Base-by-base conservation (phyloP, 371 early-diverging fungal species). In the Rhizopus arrhizus region DNA sequence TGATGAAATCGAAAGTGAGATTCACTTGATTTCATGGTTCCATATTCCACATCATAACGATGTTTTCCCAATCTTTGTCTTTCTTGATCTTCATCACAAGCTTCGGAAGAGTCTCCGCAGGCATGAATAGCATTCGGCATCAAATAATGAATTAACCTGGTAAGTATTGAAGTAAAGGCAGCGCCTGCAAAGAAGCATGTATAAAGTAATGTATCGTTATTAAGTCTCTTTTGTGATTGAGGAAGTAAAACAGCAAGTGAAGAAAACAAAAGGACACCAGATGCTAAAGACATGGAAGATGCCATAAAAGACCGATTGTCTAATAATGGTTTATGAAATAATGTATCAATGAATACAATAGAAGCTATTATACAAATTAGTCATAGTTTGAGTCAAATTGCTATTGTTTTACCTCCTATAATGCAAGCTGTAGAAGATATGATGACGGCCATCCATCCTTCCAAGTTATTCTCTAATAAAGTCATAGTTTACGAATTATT, bases 51-150 rank as follows among this genome's bases (percentile, higher is more conserved):
- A 29, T 71, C 72, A 41, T 59, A 66, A 5, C 51, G 61, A 49
- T 61, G 59, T n/a, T 55, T 53, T 9, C 42, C 52, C 45, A 68
- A 43, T 53, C 61, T 65, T 3, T 52, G 46, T 53, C 56, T 49
- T 28, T 65, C 65, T 11, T 56, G 16, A 12, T 34, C 5, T 33
- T 56, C 43, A 43, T 50, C 59, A 47, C 66, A 61, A 13, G 38
- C 56, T 35, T 65, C 62, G 0, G 66, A 35, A 6, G 72, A 35
- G 5, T 72, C 70, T 11, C 72, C 72, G 42, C 73, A 77, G 22
- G 72, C 65, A 63, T 78, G 78, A 12, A 78, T 75, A 1, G 78
- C 78, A 35, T 75, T 64, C 0, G 78, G 78, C 42, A 75, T 72
- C 13, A 65, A 47, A 47, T 63, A 63, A 46, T 73, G 78, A 5